Evolutionary conservation across 1,284 basidiomycete genomes (phyloP).

Genomic region (Grifola frondosa): DNA sequence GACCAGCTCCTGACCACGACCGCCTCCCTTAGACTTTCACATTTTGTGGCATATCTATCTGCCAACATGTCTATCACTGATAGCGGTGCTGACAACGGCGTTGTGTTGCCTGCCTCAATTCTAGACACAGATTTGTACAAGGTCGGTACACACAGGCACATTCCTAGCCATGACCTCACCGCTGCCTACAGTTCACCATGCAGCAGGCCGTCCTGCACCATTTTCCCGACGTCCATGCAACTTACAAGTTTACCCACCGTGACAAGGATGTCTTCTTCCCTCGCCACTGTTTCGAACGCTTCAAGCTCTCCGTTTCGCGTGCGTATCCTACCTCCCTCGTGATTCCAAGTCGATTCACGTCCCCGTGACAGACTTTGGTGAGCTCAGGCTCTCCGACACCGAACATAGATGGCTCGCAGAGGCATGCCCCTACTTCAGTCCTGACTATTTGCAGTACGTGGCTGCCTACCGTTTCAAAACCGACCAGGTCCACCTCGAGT

Average conservation of each 20-base stretch:
- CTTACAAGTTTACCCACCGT: slow-evolving; percentile 88
- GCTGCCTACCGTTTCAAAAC: slow-evolving; percentile 75
- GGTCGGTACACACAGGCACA: slow-evolving; percentile 38
- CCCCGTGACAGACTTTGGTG: slow-evolving; percentile 56
- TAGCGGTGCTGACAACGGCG: not conserved
- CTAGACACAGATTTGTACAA: slow-evolving; percentile 98
- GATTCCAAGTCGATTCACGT: not conserved
- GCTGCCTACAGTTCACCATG: slow-evolving; percentile 98
- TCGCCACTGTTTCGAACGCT: slow-evolving; percentile 63
- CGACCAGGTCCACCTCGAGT: slow-evolving; percentile 73
- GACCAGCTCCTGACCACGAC: too few species aligned
- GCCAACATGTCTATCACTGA: slow-evolving; percentile 3
- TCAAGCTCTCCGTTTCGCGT: slow-evolving; percentile 70
- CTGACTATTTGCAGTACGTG: slow-evolving; percentile 80
- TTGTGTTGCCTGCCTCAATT: slow-evolving; percentile 56
- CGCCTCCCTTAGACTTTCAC: too few species aligned
- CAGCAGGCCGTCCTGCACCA: slow-evolving; percentile 89
- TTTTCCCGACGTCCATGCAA: slow-evolving; percentile 69
- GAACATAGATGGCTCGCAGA: slow-evolving; percentile 72
- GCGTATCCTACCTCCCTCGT: slow-evolving; percentile 31
- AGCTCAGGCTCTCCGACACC: slow-evolving; percentile 56
- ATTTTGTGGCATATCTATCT: too few species aligned
- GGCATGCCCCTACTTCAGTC: slow-evolving; percentile 77
- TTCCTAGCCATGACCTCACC: too few species aligned
- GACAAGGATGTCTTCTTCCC: slow-evolving; percentile 73